Base-by-base conservation (phyloP, 352 stramenopile genomes). In the Lagenidium giganteum region DNA sequence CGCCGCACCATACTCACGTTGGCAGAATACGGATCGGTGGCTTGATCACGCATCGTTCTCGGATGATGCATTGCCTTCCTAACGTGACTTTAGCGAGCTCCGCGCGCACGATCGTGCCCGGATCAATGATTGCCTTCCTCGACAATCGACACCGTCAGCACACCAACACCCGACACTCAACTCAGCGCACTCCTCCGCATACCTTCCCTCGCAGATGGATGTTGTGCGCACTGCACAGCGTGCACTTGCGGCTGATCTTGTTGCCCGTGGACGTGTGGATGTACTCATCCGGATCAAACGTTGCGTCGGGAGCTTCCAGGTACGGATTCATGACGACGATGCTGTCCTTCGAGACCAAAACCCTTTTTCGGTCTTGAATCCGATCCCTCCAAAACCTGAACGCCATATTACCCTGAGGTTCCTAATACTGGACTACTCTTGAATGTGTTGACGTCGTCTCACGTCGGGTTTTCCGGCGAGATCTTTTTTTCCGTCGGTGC, bases 31-130 rank as follows among this genome's bases (percentile, higher is more conserved):
- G 69, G 12, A 63, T 60, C 2, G 79, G 62, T 3, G 79, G 79
- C 46, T 83, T 78, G 22, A 91, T 51, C 18, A 91, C 62, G 46
- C 64, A 83, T 23, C 63, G 61, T 22, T 72, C 61, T n/a, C 70
- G 57, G 33, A 92, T 81, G 40, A 83, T 64, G 54, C 74, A 89
- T 39, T 83, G 71, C 44, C 79, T 78, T 1, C 79, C 79, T 7
- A 92, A 58, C 18, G 71, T 74, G 16, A 91, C 72, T 54, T 79
- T 85, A 23, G 76, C 79, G 26, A 88, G 59, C 46, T 92, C 79
- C 4, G 74, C 79, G 24, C 79, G 71, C n/a, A 92, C 61, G 41
- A 86, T 72, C 25, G 61, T 60, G 20, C 58, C 70, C 4, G 70
- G 54, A 30, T 83, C 50, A 24, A 92, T 66, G 53, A 89, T 83